Evolutionary conservation across 345 rosid species (phyloP), one percentile per base, ranked within the genome.

Genomic region (Sonneratia caseolaris): DNA sequence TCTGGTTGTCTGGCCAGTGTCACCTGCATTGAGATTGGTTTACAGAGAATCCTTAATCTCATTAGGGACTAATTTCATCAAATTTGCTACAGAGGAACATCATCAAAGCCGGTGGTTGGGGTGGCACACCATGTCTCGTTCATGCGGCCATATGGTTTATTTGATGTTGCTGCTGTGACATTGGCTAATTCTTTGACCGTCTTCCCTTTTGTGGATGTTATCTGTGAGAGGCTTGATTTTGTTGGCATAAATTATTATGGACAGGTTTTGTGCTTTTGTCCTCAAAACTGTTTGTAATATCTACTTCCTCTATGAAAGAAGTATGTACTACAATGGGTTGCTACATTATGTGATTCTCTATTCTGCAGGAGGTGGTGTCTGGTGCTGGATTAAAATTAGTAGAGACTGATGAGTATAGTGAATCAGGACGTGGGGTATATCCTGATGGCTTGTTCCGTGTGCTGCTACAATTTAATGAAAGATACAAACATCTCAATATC

Each of bases 181-280:
- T 18, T 91, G 78, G 85, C 86, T 67, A 94, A 89, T 77, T 88
- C 95, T 68, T 88, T 91, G 79, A 83, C 96, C 45, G 22, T 85
- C 66, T 94, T 81, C 80, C 89, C 96, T n/a, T 91, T 22, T 69
- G 64, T 94, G 78, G 98, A 94, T 87, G 83, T 82, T 75, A 81
- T 94, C 66, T 78, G 81, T 35, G 78, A 84, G 66, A 91, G 88
- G 79, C 81, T 91, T 75, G 98, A 94, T 86, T 94, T 76, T 75
- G 87, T 93, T 47, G 98, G 97, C 86, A 81, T 93, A 80, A 93
- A 93, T 85, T 93, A 93, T 85, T 91, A 93, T 37, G 98, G 98
- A 76, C 97, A 89, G 94, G 98, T 93, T 71, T 69, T 66, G 69
- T 66, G 51, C 67, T 38, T 66, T 35, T 62, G 32, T 18, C 27